Conservation (phyloP, 1,284 basidiomycete genomes). For the Ceratobasidium papillatum region DNA sequence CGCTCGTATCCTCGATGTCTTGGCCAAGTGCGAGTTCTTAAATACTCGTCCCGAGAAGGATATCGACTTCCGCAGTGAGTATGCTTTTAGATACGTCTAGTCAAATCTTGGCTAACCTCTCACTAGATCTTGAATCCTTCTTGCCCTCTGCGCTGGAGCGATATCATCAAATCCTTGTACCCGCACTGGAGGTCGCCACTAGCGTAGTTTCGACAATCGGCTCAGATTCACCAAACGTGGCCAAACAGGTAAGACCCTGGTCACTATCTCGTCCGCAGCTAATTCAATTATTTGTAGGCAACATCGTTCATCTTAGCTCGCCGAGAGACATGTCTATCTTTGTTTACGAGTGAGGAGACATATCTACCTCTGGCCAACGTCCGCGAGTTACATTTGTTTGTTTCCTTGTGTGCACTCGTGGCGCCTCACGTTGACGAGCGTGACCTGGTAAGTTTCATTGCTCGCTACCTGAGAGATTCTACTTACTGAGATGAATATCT, state of each 20-base stretch:
- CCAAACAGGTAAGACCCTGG: slow-evolving; percentile 64
- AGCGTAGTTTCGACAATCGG: slow-evolving; percentile 75
- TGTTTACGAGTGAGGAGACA: slow-evolving; percentile 76
- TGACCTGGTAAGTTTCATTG: slow-evolving; percentile 69
- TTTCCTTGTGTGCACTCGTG: slow-evolving; percentile 72
- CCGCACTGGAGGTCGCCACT: slow-evolving; percentile 81
- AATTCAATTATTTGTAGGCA: slow-evolving; percentile 57
- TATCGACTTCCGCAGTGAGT: slow-evolving; percentile 80
- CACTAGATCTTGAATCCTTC: slow-evolving; percentile 81
- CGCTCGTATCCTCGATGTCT: slow-evolving; percentile 76
- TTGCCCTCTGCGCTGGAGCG: slow-evolving; percentile 86
- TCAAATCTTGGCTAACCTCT: slow-evolving; percentile 20
- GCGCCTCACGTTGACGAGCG: slow-evolving; percentile 75
- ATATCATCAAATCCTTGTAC: slow-evolving; percentile 88
- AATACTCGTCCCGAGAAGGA: slow-evolving; percentile 83
- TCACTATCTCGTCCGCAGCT: not conserved
- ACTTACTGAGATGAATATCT: too few relatives aligned
- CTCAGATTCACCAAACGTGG: slow-evolving; percentile 67
- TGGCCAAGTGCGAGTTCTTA: slow-evolving; percentile 88
- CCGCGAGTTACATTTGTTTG: slow-evolving; percentile 79
- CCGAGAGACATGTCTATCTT: slow-evolving; percentile 78
- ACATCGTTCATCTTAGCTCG: slow-evolving; percentile 80
- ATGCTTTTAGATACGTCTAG: not conserved
- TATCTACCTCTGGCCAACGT: slow-evolving; percentile 71
- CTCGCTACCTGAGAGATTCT: too few relatives aligned